A percentile compares a stretch with the other conserved stretches of the same genome.
Conservation (phyloP, 2,329 filamentous ascomycete genomes). For the Aspergillus sojae region DNA sequence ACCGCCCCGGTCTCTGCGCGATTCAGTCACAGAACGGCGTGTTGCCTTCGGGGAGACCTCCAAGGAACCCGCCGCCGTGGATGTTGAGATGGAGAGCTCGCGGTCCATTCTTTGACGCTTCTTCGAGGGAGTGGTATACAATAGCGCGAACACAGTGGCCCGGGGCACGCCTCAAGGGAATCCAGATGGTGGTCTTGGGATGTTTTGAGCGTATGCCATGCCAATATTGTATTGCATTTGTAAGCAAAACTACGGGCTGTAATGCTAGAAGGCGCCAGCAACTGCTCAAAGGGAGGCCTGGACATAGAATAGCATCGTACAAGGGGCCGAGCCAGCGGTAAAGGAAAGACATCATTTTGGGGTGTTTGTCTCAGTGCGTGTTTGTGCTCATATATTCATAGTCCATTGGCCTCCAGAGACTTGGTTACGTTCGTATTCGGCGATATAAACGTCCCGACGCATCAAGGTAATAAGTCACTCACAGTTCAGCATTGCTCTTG, state of each 20-base stretch:
- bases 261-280: constrained; percentile 51
- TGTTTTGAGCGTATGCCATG: constrained; percentile 13
- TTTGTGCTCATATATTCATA: background rate
- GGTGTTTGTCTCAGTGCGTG: too few relatives aligned
- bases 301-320: constrained; percentile 39
- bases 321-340: constrained; percentile 10
- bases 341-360: background rate
- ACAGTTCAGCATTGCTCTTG: background rate
- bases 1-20: constrained; percentile 45
- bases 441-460: too few relatives aligned
- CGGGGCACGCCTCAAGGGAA: constrained; percentile 12
- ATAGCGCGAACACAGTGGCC: constrained; percentile 12
- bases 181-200: constrained; percentile 2
- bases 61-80: constrained; percentile 18
- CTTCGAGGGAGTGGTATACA: constrained; percentile 4
- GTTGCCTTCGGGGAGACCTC: constrained; percentile 18
- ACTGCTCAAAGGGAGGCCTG: constrained; percentile 39
- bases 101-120: background rate
- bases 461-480: too few relatives aligned
- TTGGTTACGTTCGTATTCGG: background rate
- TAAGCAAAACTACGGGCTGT: constrained; percentile 45
- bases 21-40: constrained; percentile 26
- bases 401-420: background rate
- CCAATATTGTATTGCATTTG: constrained; percentile 38
- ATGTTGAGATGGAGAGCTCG: constrained; percentile 17